Evolutionary conservation across 805 yeast genomes (phyloP).

Genomic region (Metschnikowia rubicola): DNA sequence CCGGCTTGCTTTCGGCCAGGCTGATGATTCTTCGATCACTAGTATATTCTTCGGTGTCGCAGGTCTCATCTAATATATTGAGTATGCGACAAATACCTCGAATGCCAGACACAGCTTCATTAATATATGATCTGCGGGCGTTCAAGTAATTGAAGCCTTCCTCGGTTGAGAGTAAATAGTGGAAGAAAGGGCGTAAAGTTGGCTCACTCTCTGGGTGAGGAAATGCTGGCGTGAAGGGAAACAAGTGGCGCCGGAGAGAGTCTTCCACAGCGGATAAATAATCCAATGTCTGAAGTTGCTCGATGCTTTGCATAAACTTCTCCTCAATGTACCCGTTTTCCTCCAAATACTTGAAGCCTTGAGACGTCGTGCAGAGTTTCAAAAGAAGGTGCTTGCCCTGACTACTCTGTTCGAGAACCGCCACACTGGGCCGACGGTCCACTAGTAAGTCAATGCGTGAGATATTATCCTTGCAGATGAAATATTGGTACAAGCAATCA

Average conservation of each 20-base stretch:
- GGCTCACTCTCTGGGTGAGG: not conserved
- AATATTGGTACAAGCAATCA: conserved; percentile 21
- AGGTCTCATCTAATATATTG: conserved; percentile 8
- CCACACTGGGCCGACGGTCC: conserved; percentile 51
- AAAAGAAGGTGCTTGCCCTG: conserved; percentile 49
- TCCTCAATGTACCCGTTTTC: conserved; percentile 38
- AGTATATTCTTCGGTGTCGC: not conserved
- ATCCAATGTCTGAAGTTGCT: conserved; percentile 8
- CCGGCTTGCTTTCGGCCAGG: not conserved
- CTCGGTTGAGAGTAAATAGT: conserved; percentile 72
- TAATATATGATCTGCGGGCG: conserved; percentile 34
- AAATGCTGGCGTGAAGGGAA: conserved; percentile 22
- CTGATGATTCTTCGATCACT: not conserved
- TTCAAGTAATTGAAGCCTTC: conserved; percentile 70
- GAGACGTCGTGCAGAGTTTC: conserved; percentile 58
- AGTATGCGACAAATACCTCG: conserved; percentile 8
- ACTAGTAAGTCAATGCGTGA: conserved; percentile 51
- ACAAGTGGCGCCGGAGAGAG: conserved; percentile 12
- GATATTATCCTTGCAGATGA: conserved; percentile 20
- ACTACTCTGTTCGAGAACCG: conserved; percentile 22
- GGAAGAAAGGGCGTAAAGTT: conserved; percentile 59
- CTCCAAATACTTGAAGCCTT: conserved; percentile 64
- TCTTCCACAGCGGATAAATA: conserved; percentile 14
- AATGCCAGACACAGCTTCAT: conserved; percentile 27
- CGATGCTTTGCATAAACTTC: conserved; percentile 8